Evolutionary conservation across 257 asterid species (phyloP).

Genomic region (Sherardia arvensis): DNA sequence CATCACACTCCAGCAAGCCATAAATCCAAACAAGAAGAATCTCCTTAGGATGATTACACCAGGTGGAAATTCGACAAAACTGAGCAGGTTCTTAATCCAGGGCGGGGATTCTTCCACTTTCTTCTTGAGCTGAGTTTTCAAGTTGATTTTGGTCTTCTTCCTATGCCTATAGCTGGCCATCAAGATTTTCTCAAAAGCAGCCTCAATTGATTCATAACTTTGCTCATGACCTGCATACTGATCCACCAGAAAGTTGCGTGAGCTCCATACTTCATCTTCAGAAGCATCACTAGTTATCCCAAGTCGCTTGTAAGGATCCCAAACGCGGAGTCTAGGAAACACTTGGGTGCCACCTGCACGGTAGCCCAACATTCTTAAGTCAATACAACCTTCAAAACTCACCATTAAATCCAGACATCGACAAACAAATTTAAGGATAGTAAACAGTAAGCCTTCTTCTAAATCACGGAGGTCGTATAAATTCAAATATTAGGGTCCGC

Average conservation of each 20-base stretch:
- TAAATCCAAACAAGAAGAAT: constrained; percentile 75
- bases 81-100: constrained; percentile 76
- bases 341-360: constrained; percentile 42
- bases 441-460: neutral
- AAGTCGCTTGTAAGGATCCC: constrained; percentile 92
- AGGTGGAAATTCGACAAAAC: constrained; percentile 85
- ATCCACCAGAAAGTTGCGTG: constrained; percentile 71
- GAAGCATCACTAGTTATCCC: constrained; percentile 78
- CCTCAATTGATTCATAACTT: constrained; percentile 78
- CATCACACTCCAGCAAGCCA: constrained; percentile 97
- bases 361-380: neutral
- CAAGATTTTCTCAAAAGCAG: constrained; percentile 83
- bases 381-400: neutral
- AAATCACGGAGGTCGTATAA: neutral
- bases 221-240: constrained; percentile 75
- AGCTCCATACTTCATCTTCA: constrained; percentile 93
- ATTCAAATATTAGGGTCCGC: neutral
- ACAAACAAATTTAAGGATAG: neutral
- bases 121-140: constrained; percentile 75
- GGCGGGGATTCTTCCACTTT: constrained; percentile 97
- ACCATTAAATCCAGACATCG: neutral
- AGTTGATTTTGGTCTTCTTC: constrained; percentile 87
- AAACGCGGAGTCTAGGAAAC: constrained; percentile 58
- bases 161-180: constrained; percentile 72
- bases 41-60: constrained; percentile 77